Evolutionary conservation across 2,329 filamentous ascomycete genomes (phyloP).

Genomic region (Sporothrix euskadiensis): DNA sequence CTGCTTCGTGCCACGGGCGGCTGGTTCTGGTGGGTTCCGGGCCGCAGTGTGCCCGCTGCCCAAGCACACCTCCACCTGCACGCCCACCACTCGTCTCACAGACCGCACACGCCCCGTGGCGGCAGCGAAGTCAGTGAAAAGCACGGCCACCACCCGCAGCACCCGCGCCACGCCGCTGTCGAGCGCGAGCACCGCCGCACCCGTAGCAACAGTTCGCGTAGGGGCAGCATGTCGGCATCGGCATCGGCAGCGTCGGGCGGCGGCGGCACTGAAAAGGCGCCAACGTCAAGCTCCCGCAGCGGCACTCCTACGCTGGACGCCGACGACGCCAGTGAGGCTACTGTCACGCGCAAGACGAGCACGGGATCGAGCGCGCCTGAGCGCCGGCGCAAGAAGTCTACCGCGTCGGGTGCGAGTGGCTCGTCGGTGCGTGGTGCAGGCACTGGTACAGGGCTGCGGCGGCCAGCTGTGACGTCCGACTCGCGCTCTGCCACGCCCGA

Average conservation of each 20-base stretch:
- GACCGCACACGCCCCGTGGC: conserved; percentile 27
- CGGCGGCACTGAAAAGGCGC: background rate
- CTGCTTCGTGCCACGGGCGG: conserved; percentile 67
- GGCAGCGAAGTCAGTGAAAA: conserved; percentile 35
- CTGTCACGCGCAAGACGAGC: conserved; percentile 47
- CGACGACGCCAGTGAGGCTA: conserved; percentile 39
- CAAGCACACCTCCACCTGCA: background rate
- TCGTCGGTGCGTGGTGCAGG: conserved; percentile 45
- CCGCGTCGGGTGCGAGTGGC: conserved; percentile 35
- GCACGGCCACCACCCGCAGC: conserved; percentile 44
- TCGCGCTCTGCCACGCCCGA: conserved; percentile 58
- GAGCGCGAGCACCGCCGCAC: conserved; percentile 52
- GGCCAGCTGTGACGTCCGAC: conserved; percentile 46
- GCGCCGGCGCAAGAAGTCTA: conserved; percentile 53
- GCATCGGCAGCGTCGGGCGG: conserved; percentile 36
- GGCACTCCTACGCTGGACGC: conserved; percentile 47
- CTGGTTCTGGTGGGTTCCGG: conserved; percentile 86
- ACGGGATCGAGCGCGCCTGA: conserved; percentile 51
- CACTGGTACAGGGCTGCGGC: conserved; percentile 33
- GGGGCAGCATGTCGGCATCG: conserved; percentile 48
- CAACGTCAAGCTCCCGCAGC: conserved; percentile 6
- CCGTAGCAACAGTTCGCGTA: conserved; percentile 54
- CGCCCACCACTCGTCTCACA: background rate
- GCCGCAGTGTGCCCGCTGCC: conserved; percentile 47
- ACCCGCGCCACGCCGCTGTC: conserved; percentile 47